Base-by-base conservation (phyloP, 352 stramenopile genomes). In the Globisporangium camurandrum region DNA sequence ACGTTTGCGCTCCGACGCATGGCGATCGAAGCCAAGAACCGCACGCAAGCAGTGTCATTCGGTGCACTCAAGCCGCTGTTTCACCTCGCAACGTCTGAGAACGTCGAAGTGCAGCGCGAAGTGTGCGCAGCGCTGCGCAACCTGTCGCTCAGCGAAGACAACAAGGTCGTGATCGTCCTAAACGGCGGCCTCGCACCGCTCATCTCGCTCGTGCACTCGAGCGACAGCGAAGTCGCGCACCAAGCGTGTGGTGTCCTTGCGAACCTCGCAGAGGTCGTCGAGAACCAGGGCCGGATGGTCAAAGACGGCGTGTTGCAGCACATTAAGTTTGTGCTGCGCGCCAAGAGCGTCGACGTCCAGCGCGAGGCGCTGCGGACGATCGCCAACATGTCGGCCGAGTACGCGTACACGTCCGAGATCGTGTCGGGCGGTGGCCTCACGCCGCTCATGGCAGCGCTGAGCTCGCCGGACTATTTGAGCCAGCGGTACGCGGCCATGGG, bases 221-320 rank as follows among this genome's bases (percentile, higher is more conserved):
- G 83, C 7, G 93, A 98, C 57, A 71, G 71, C 33, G 91, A 97
- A 64, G 83, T 96, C 4, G 83, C 88, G 3, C 93, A 97, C 51
- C 90, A 97, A 55, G 71, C 79, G 0, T 87, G 78, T 30, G 88
- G 91, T 22, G 85, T 97, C 4, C 75, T 98, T 2, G 93, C 93
- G 2, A 98, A 98, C 50, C 67, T 98, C 10, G 91, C 91, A 1
- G 91, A 98, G 65, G 81, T 94, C 1, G 70, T 96, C 33, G 91
- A 97, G 57, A 98, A 98, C 65, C 95, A 98, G 58, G 80, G 86
- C 19, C 62, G 71, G 12, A 98, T 98, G 94, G 93, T 98, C 4
- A 88, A 97, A 36, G 71, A 93, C 53, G 95, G 95, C 37, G 80
- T 98, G 24, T 62, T 98, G 42, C 95, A 98, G 54, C 94, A 98